These are phyloP conservation scores for Podaxis rugospora DNA, from an alignment of 768 basidiomycete genomes.

Conservation along the genomic window DNA sequence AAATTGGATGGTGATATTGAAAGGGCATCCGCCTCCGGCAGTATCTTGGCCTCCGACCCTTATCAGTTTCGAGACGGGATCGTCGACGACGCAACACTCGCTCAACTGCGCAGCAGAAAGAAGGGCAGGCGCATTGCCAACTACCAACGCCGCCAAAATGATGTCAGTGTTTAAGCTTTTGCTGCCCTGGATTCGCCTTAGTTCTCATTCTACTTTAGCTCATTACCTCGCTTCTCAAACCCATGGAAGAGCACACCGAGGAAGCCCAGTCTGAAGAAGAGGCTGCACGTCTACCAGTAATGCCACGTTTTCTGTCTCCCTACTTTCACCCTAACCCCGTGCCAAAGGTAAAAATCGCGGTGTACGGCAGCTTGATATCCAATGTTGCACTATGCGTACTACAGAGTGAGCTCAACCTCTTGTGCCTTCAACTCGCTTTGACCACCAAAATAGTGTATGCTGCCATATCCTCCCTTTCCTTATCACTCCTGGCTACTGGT, in stretches of 20 bases:
- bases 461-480: conserved; percentile 76
- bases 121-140: conserved; percentile 59
- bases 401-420: conserved; percentile 47
- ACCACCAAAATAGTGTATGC: conserved; percentile 67
- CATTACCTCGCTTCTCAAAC: conserved; percentile 82
- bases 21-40: conserved; percentile 28
- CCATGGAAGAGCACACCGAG: conserved; percentile 84
- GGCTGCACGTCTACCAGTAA: conserved; percentile 59
- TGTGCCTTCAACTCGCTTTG: not conserved
- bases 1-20: conserved; percentile 43
- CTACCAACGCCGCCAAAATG: conserved; percentile 71
- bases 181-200: not conserved
- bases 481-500: conserved; percentile 85
- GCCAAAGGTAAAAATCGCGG: conserved; percentile 77
- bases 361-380: conserved; percentile 76
- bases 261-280: conserved; percentile 74
- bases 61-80: conserved; percentile 60
- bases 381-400: conserved; percentile 72
- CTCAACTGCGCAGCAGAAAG: conserved; percentile 54
- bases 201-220: conserved; percentile 43
- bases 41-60: conserved; percentile 48
- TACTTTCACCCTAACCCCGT: not conserved
- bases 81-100: conserved; percentile 59
- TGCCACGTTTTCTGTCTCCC: not conserved
- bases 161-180: conserved; percentile 39